Base-by-base conservation (phyloP, 306 rosid genomes). In the Cyamopsis tetragonoloba region DNA sequence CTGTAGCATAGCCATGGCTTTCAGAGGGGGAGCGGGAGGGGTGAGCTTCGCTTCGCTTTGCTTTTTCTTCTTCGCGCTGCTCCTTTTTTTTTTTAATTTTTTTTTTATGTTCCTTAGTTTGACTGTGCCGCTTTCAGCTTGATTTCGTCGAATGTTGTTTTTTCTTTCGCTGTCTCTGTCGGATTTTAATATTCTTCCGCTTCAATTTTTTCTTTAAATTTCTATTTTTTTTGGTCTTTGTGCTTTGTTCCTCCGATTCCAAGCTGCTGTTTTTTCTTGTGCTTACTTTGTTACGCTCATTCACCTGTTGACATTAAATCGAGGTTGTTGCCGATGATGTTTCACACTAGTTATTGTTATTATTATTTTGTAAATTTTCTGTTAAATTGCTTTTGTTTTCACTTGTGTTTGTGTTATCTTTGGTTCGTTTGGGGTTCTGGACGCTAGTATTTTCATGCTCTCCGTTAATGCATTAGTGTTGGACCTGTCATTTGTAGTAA, bases 21-120 rank as follows among this genome's bases (percentile, higher is more conserved):
- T 86, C 86, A 78, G 87, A 75, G 70, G 80, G 20, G 86, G 90
- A 72, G 75, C 72, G 14, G 85, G 86, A 76, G 71, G 86, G 63
- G 82, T 76, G 50, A 42, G 59, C 77, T 73, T 75, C 55, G n/a
- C 49, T 32, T 61, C 18, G 9, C 38, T 12, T 51, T 15, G 8
- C 64, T 44, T 26, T 43, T 68, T 23, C 61, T 1, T 27, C 30
- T 38, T 27, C 39, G 6, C 42, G 19, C 59, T 13, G 13, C 17
- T 4, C 38, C 62, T 24, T 32, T 24, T 54, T 66, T 23, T 20
- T 15, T 24, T 63, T 17, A 13, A 0, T 13, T 41, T 58, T 7
- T 22, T 58, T 15, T 34, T 24, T 27, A 13, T 61, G 19, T 39
- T 2, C 12, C 44, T 48, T 24, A 18, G 23, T 44, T 76, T 61